Evolutionary conservation across 176 grass and related monocot species (phyloP), one percentile per base, ranked within the genome.

Genomic region (Triticum dicoccoides): DNA sequence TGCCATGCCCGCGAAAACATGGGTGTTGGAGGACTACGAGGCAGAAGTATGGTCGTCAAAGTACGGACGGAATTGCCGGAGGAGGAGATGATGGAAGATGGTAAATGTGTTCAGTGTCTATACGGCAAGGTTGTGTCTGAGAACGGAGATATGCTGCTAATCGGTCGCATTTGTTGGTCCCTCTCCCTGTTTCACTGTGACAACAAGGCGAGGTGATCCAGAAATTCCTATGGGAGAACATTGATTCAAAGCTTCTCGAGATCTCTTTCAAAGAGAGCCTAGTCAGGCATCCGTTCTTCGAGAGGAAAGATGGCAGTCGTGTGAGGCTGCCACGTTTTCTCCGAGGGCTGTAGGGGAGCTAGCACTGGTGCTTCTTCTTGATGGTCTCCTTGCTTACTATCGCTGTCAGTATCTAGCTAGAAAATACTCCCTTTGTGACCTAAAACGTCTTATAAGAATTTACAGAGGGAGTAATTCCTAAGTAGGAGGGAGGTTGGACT

Each of bases 251-350:
- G 37, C 4, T 45, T 37, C 34, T 15, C 27, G 30, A 44, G 11
- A 44, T 44, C 42, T 44, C 42, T 44, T 44, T 44, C 42, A 85
- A 78, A 68, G 62, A 78, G 67, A 85, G 73, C 45, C 61, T 85
- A 29, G 12, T 68, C 13, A 68, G 9, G 8, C 69, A 12, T 44
- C 42, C 10, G 3, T 44, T 44, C 42, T 44, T 44, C 42, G 10
- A 44, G 3, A 44, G 42, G 42, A 44, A 44, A 11, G 42, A 44
- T 44, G 42, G 10, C 3, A 44, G 42, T 3, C 42, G 10, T 44
- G 42, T 44, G 42, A 44, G 42, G 42, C 42, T 44, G 10, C 42
- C 42, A 44, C 42, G 42, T 11, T 44, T 44, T 44, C 42, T 44
- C 10, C 42, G 10, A 44, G 42, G 42, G 42, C 10, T 44, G 42